Evolutionary conservation across 805 yeast species (phyloP), one percentile per base, ranked within the genome.

Genomic region (Monosporozyma yasuniensis): DNA sequence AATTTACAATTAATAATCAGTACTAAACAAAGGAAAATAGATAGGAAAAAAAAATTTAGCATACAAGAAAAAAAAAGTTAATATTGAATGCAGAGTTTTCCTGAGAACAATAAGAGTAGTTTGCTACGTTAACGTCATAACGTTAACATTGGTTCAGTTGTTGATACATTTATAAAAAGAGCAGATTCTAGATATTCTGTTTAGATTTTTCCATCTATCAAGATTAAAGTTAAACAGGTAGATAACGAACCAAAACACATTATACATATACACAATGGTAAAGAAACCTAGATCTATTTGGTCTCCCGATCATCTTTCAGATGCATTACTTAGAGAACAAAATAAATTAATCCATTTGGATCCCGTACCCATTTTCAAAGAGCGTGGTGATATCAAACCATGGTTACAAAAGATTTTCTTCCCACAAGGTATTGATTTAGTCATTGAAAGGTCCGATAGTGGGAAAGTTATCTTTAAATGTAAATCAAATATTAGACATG

Each of bases 401-500:
- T 80, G 84, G 84, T 61, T 80, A 47, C 78, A 71, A 55, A 63
- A 69, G 44, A 71, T 78, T 48, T 66, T 73, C 46, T 64, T 66
- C 14, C 61, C 69, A 11, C 71, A 70, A 53, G 81, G 82, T 10
- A 74, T 78, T 42, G 72, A 72, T 48, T 68, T 80, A 3, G 84
- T 78, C 12, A 79, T 79, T 47, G 84, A 79, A 63, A 64, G 86
- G 23, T 76, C 81, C 6, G 86, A 80, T 61, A 73, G 72, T 47
- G 66, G 74, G 42, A 80, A 80, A 59, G 77, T 80, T 16, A 78
- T 80, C 21, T 80, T 80, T 66, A 76, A 78, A 55, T 80, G 86
- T 61, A 79, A 77, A 54, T 43, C 46, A 19, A 30, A 30, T 19
- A 28, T 28, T 30, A 43, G 25, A 18, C 67, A 73, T 16, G 58